Percentiles rank a stretch among this genome's conserved stretches.
phyloP scores from a whole-genome alignment of 1,139 yeast species.

The Suhomyces bolitotheri region DNA sequence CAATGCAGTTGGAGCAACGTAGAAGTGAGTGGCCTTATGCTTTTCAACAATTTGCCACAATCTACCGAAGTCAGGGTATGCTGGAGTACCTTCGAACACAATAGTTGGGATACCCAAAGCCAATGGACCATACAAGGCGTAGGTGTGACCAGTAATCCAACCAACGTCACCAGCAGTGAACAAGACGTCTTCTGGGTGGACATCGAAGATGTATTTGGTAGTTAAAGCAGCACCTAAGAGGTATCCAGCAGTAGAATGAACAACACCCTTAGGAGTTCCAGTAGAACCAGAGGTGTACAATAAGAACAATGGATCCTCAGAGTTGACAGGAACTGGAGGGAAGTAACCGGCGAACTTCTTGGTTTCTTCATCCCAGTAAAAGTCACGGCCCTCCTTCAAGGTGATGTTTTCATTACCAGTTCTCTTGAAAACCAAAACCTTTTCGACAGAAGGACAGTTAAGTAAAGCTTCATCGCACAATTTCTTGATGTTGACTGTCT shows the following conservation, averaged over 20 bases:
- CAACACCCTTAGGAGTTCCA: slow-evolving; percentile 98
- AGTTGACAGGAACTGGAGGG: slow-evolving; percentile 83
- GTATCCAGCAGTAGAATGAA: slow-evolving; percentile 93
- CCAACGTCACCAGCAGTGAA: slow-evolving; percentile 99
- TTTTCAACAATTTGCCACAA: slow-evolving; percentile 96
- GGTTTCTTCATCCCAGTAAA: slow-evolving; percentile 89
- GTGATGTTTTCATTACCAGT: slow-evolving; percentile 69
- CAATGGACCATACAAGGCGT: slow-evolving; percentile 93
- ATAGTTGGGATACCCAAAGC: slow-evolving; percentile 86
- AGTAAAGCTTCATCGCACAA: slow-evolving; percentile 91
- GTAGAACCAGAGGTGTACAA: slow-evolving; percentile 96
- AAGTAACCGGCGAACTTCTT: slow-evolving; percentile 79
- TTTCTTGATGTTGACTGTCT: slow-evolving; percentile 84
- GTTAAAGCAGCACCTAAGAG: slow-evolving; percentile 93
- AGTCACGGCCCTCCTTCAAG: slow-evolving; percentile 83
- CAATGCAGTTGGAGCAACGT: slow-evolving; percentile 97
- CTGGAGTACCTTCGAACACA: slow-evolving; percentile 97
- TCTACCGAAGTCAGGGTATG: slow-evolving; percentile 94
- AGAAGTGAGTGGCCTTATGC: slow-evolving; percentile 93
- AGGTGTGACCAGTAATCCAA: slow-evolving; percentile 99
- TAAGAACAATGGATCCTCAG: slow-evolving; percentile 93
- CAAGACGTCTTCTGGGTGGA: slow-evolving; percentile 81
- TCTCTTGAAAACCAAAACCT: slow-evolving; percentile 84
- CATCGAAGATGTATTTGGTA: slow-evolving; percentile 89
- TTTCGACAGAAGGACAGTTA: slow-evolving; percentile 75